These are phyloP conservation scores for Gossypium rotundifolium DNA, from an alignment of 345 rosid species.

Conservation along the genomic window DNA sequence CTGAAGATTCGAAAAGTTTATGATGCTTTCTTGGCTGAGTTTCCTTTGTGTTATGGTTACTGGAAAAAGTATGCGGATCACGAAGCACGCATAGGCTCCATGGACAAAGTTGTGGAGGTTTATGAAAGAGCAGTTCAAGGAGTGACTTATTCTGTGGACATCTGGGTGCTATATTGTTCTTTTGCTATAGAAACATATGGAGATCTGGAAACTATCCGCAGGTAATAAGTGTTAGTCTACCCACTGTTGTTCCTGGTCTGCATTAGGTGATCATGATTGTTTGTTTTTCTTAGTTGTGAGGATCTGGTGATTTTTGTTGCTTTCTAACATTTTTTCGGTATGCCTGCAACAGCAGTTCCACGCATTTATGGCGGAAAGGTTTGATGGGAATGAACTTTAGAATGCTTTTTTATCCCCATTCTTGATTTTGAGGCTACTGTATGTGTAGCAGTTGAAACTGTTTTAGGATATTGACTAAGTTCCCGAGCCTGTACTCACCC, in stretches of 20 bases:
- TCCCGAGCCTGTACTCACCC: constrained; percentile 23
- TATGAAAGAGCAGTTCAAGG: constrained; percentile 88
- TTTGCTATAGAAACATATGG: constrained; percentile 79
- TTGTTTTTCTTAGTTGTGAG: constrained; percentile 26
- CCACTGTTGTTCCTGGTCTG: constrained; percentile 21
- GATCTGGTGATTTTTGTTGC: constrained; percentile 32
- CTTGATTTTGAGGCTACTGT: constrained; percentile 27
- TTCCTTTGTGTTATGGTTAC: constrained; percentile 94
- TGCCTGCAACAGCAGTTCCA: constrained; percentile 66
- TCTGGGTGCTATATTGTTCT: constrained; percentile 87
- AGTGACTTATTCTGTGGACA: constrained; percentile 97
- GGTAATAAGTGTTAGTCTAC: constrained; percentile 45
- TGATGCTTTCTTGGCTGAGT: constrained; percentile 88
- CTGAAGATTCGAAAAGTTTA: constrained; percentile 75
- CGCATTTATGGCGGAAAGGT: constrained; percentile 58
- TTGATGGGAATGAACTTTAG: constrained; percentile 49
- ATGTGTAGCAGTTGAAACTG: constrained; percentile 27
- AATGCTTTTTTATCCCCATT: constrained; percentile 28
- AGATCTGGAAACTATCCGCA: constrained; percentile 89
- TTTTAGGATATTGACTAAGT: constrained; percentile 26
- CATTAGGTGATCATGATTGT: constrained; percentile 25
- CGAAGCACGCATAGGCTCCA: constrained; percentile 76
- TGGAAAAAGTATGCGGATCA: constrained; percentile 99
- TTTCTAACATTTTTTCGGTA: constrained; percentile 66
- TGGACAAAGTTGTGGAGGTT: constrained; percentile 95